Evolutionary conservation across 345 rosid genomes (phyloP), one percentile per base, ranked within the genome.

Genomic region (Aquilaria yunnanensis): DNA sequence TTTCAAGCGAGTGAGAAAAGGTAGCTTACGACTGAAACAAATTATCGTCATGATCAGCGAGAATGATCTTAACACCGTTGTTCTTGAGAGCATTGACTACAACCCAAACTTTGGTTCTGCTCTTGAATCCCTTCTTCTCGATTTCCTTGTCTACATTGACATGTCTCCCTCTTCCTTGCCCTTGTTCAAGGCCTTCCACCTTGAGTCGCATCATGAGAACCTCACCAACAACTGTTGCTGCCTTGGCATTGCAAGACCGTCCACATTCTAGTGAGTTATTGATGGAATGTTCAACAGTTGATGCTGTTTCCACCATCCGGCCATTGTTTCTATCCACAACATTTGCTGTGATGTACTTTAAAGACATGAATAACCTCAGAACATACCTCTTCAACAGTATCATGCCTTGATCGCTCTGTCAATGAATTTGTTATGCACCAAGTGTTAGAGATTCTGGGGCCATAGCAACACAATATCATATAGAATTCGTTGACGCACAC

Each of bases 231-330:
- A 87, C 76, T 34, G 82, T 67, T 5, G 96, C 96, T 1, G 96
- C 89, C 67, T 92, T 87, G 50, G 93, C 96, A 64, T 89, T 89
- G 76, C 89, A 82, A 47, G 89, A 75, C 51, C 96, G 85, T 4
- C 88, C 85, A 58, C 96, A 89, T 72, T 87, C 96, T 10, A 83
- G 77, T 0, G 88, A 75, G 72, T 76, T 85, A 66, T 85, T 87
- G 61, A 92, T 80, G 3, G 93, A 73, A 65, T 92, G 94, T 47
- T 87, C 93, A 31, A 87, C 96, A 0, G 96, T 83, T 30, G 91
- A 85, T 14, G 98, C 88, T 51, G 87, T 80, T 9, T 79, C 86
- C 23, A 16, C 23, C 23, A 16, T 16, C 23, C 23, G 23, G 23
- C 23, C 23, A 16, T 16, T 16, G 23, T 87, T 92, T 71, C 97